Percentiles rank a stretch among this genome's conserved stretches.
Conservation (phyloP, 2,329 filamentous ascomycete species). For the Fusarium sp. region DNA sequence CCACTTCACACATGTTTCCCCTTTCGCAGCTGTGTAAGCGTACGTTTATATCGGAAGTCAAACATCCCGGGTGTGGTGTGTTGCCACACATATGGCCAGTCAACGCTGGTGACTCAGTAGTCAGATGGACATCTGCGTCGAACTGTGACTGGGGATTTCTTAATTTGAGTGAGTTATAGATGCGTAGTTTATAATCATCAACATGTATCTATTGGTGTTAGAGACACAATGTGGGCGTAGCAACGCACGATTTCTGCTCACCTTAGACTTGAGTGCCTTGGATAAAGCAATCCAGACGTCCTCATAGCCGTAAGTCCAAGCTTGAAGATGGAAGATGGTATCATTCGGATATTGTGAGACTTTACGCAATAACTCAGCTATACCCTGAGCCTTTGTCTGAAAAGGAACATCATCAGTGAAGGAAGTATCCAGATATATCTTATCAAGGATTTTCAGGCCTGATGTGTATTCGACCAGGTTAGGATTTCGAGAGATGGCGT, state of each 20-base stretch:
- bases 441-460: constrained; percentile 76
- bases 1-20: constrained; percentile 69
- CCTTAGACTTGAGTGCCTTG: constrained; percentile 73
- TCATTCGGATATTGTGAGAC: constrained; percentile 75
- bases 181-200: constrained; percentile 79
- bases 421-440: constrained; percentile 90
- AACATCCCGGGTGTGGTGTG: constrained; percentile 73
- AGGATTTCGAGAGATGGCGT: constrained; percentile 77
- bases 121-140: constrained; percentile 57
- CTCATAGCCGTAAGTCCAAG: constrained; percentile 93
- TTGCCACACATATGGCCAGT: constrained; percentile 83
- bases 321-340: constrained; percentile 84
- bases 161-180: constrained; percentile 75
- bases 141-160: constrained; percentile 57
- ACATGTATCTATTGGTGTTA: constrained; percentile 75
- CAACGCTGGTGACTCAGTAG: constrained; percentile 74
- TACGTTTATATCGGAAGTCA: constrained; percentile 72
- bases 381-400: constrained; percentile 77
- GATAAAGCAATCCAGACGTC: constrained; percentile 90
- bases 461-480: constrained; percentile 78
- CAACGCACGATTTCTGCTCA: constrained; percentile 47
- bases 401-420: constrained; percentile 66
- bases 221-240: fast-evolving
- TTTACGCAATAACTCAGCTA: constrained; percentile 78
- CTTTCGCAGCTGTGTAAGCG: constrained; percentile 90